Evolutionary conservation across 2,329 filamentous ascomycete genomes (phyloP), one percentile per base, ranked within the genome.

Genomic region (Cladosporium sp.): DNA sequence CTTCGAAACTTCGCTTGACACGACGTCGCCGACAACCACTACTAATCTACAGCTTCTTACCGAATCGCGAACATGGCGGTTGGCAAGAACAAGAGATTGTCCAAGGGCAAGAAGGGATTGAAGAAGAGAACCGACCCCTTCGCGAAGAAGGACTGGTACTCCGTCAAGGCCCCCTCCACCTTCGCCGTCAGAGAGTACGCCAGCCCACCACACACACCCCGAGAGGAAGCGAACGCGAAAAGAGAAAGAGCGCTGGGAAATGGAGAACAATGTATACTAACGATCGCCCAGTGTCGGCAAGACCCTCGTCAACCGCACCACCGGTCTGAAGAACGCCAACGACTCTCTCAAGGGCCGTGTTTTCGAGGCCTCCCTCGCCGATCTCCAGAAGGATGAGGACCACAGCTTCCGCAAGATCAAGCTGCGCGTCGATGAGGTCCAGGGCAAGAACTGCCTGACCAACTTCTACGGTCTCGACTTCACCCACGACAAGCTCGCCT

Each of bases 401-500:
- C 93, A 99, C 78, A 84, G 93, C 56, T 99, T 97, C 88, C 92
- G 93, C 80, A 99, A 99, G 84, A 83, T 99, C 74, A 96, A 95
- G 84, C 90, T 99, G 73, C 86, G 93, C 64, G 89, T 97, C 68
- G 93, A 99, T 72, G 93, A 99, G 80, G 85, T 99, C 60, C 93
- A 99, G 81, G 93, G 93, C 82, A 96, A 96, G 86, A 97, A 96
- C 86, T 97, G 93, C 82, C 80, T 99, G 77, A 97, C 93, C 83
- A 96, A 96, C 86, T 99, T 99, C 88, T 91, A 99, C 85, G 93
- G 93, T 67, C 85, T 99, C 74, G 93, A 99, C 80, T 97, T 99
- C 87, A 99, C 93, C 73, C 96, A 93, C 67, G 93, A 99, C 85
- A 99, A 99, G 85, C 87, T 99, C 68, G 89, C 93, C 73, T 97